Evolutionary conservation across 177 flowering plant species (phyloP), one percentile per base, ranked within the genome.

Genomic region (Tripterygium wilfordii): DNA sequence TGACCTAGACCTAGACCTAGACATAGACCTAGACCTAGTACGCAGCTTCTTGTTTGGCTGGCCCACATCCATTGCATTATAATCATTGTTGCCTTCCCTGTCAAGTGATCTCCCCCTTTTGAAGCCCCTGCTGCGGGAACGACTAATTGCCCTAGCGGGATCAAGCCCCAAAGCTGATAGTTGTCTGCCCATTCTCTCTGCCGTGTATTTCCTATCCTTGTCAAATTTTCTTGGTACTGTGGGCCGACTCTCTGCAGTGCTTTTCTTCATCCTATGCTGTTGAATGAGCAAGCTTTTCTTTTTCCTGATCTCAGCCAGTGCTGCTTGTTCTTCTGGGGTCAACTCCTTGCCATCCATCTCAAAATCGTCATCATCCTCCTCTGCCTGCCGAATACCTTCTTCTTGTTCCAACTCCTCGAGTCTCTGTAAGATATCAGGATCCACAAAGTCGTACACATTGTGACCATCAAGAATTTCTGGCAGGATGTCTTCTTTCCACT

Each of bases 391-490:
- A 25, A 72, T 44, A 35, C 84, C 85, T 59, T 86, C 92, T 53
- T 86, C 92, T 33, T 59, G 46, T 66, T 86, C 90, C 72, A 89
- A 61, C 62, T 86, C 97, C 42, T 88, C 89, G 52, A 83, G 77
- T 64, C 89, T 74, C 25, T 53, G 62, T 36, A 78, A 36, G 49
- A 83, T 80, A 69, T 89, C 97, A 24, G 88, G 74, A 54, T 86
- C 97, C 42, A 83, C 48, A 31, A 83, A 89, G 60, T 89, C 97
- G 53, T 57, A 70, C 2, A 86, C 86, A 50, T 83, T 89, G 62
- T 89, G 95, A 17, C 97, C 95, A 60, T 86, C 88, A n/a, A 83
- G 61, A 67, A 89, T 77, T 64, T 89, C 97, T 8, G 95, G 92
- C 76, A 86, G 70, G 6, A 73, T 43, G 65, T 86, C 90, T 28